A percentile compares a stretch with the other conserved stretches of the same genome.
Conservation (phyloP, 768 basidiomycete genomes). For the Boletus patriciae region DNA sequence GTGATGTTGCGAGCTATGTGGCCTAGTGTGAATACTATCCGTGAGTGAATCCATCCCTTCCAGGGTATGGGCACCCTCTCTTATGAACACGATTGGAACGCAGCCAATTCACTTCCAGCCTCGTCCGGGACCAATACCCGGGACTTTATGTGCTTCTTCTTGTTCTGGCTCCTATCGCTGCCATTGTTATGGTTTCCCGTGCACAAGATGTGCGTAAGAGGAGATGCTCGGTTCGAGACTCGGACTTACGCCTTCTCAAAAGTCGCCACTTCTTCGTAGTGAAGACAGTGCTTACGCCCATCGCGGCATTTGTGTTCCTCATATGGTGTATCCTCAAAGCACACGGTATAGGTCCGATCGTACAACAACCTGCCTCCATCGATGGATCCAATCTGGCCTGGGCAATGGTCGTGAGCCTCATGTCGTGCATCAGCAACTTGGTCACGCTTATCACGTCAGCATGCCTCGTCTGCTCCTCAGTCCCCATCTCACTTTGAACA, state of each 20-base stretch:
- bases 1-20: constrained; percentile 76
- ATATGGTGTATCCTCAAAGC: constrained; percentile 78
- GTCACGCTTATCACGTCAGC: constrained; percentile 68
- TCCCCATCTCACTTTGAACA: constrained; percentile 17
- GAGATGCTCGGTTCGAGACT: constrained; percentile 3
- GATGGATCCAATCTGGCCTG: constrained; percentile 71
- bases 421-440: constrained; percentile 81
- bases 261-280: constrained; percentile 78
- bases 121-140: constrained; percentile 74
- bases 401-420: constrained; percentile 70
- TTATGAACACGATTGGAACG: constrained; percentile 5
- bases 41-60: constrained; percentile 38
- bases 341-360: constrained; percentile 72
- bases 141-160: constrained; percentile 79
- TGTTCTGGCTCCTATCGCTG: constrained; percentile 81
- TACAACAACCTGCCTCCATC: constrained; percentile 60
- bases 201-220: constrained; percentile 63
- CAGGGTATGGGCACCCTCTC: not conserved
- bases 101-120: constrained; percentile 70
- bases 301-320: constrained; percentile 70
- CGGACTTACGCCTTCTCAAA: constrained; percentile 17
- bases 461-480: constrained; percentile 1
- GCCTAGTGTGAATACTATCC: constrained; percentile 67
- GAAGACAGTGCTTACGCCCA: constrained; percentile 72
- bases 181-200: constrained; percentile 83